A percentile compares a stretch with the other conserved stretches of the same genome.
phyloP scores from a whole-genome alignment of 768 basidiomycete genomes.

The Leccinum imitatum region DNA sequence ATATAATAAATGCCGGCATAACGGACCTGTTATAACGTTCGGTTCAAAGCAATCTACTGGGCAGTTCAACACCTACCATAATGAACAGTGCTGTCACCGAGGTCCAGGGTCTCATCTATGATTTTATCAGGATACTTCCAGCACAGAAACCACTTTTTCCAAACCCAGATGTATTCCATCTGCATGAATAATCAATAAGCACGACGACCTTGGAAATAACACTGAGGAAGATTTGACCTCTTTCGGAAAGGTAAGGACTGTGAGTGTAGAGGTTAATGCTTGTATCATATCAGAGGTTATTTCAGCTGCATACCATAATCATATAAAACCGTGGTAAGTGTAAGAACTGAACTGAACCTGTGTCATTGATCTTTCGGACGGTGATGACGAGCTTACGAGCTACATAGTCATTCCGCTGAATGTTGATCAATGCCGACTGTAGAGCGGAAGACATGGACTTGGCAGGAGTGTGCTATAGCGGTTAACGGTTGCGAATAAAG shows the following conservation, averaged over 20 bases:
- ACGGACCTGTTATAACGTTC: conserved; percentile 3
- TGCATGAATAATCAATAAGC: neutral
- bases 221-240: neutral
- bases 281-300: neutral
- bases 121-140: neutral
- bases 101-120: neutral
- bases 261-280: neutral
- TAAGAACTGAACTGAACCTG: neutral
- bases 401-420: neutral
- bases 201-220: neutral
- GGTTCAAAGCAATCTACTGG: neutral
- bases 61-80: neutral
- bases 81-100: neutral
- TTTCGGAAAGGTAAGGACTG: neutral
- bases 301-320: neutral
- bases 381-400: neutral
- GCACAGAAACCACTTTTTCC: neutral
- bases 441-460: neutral
- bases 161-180: neutral
- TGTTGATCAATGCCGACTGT: neutral
- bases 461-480: neutral
- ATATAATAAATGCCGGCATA: conserved; percentile 9
- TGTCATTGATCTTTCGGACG: neutral
- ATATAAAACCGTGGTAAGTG: neutral
- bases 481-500: neutral